Conservation (phyloP, 208 protist species). For the Trypanosoma mega region DNA sequence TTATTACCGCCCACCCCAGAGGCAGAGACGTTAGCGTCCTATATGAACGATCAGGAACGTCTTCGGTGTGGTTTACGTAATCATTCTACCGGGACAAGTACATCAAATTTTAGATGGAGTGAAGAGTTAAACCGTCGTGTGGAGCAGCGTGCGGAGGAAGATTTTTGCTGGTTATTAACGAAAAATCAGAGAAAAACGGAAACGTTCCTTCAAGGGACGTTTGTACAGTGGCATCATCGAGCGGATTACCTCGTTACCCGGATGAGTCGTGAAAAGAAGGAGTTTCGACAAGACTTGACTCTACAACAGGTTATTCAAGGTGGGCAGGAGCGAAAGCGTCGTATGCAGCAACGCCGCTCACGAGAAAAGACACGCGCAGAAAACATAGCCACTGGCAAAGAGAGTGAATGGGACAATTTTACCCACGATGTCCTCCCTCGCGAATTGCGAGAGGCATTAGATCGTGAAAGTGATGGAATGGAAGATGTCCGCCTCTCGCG, state of each 20-base stretch:
- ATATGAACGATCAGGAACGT: slow-evolving; percentile 85
- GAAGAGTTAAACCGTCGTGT: slow-evolving; percentile 57
- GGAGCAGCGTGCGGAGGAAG: slow-evolving; percentile 40
- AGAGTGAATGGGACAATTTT: slow-evolving; percentile 81
- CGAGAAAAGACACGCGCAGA: slow-evolving; percentile 38
- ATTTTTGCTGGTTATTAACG: slow-evolving; percentile 86
- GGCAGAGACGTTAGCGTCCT: slow-evolving; percentile 75
- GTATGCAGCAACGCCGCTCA: slow-evolving; percentile 66
- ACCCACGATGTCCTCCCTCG: slow-evolving; percentile 84
- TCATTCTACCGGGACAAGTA: slow-evolving; percentile 59
- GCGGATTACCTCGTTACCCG: slow-evolving; percentile 86
- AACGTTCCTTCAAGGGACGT: slow-evolving; percentile 82
- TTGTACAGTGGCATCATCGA: slow-evolving; percentile 85
- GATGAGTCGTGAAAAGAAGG: slow-evolving; percentile 84
- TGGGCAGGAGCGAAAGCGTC: slow-evolving; percentile 81
- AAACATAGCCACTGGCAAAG: slow-evolving; percentile 44
- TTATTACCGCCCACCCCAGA: slow-evolving; percentile 60
- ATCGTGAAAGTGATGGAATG: slow-evolving; percentile 87
- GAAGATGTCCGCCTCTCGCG: slow-evolving; percentile 82
- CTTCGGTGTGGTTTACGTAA: slow-evolving; percentile 78
- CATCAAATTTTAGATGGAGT: slow-evolving; percentile 67
- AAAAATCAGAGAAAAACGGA: slow-evolving; percentile 70
- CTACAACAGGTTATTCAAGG: slow-evolving; percentile 78
- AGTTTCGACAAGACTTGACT: slow-evolving; percentile 85
- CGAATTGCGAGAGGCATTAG: slow-evolving; percentile 80